A percentile compares a stretch with the other conserved stretches of the same genome.
phyloP scores from a whole-genome alignment of 2,329 filamentous ascomycete species.

The Tricladium varicosporioides region DNA sequence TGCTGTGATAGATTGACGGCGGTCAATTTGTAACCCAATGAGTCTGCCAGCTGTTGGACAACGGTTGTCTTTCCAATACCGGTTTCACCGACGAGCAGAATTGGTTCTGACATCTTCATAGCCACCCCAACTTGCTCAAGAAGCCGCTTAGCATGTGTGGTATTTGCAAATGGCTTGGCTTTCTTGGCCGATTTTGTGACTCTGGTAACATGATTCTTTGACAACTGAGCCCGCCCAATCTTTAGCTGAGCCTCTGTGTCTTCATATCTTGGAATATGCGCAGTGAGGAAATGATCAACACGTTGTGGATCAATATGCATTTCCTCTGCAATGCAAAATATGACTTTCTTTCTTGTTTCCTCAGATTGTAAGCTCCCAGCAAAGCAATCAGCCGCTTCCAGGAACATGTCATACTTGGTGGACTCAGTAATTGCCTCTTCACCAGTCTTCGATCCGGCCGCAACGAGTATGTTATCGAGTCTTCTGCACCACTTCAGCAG shows the following conservation, averaged over 20 bases:
- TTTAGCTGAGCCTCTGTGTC: conserved; percentile 56
- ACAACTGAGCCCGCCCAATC: conserved; percentile 64
- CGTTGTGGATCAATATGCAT: conserved; percentile 84
- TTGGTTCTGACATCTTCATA: conserved; percentile 79
- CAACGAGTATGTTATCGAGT: conserved; percentile 62
- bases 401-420: conserved; percentile 78
- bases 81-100: conserved; percentile 95
- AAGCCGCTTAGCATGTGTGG: conserved; percentile 76
- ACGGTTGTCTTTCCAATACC: conserved; percentile 98
- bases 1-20: conserved; percentile 97
- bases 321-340: conserved; percentile 74
- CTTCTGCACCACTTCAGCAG: conserved; percentile 89
- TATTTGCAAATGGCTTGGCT: conserved; percentile 78
- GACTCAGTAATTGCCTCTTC: conserved; percentile 71
- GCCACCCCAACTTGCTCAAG: conserved; percentile 87
- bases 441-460: conserved; percentile 61
- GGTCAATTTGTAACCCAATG: conserved; percentile 80
- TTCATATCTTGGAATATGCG: conserved; percentile 69
- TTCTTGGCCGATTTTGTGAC: conserved; percentile 50
- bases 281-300: conserved; percentile 71
- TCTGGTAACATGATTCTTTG: conserved; percentile 44
- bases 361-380: conserved; percentile 73
- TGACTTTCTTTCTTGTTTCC: conserved; percentile 57
- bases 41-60: conserved; percentile 85
- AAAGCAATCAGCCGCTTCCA: conserved; percentile 93